Percentiles rank a stretch among this genome's conserved stretches.
These are phyloP conservation scores for Yamagishiella unicocca DNA, from an alignment of 139 green algal species.

Conservation along the genomic window DNA sequence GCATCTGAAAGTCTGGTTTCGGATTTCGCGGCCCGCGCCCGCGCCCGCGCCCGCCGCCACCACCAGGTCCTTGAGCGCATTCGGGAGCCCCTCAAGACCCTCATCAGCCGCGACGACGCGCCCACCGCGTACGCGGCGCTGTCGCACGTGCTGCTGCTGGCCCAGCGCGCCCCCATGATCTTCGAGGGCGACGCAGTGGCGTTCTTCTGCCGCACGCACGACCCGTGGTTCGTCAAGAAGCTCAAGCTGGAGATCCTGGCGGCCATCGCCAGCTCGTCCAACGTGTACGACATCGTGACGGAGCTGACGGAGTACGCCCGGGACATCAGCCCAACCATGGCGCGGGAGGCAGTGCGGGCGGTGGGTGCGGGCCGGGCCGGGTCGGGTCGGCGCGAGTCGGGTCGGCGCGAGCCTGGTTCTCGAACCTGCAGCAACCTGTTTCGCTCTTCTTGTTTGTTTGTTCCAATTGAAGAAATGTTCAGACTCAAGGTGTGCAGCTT, in stretches of 20 bases:
- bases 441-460: too few relatives aligned
- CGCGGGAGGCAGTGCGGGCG: slow-evolving; percentile 79
- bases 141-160: slow-evolving; percentile 90
- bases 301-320: slow-evolving; percentile 87
- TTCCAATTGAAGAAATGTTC: too few relatives aligned
- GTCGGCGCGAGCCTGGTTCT: too few relatives aligned
- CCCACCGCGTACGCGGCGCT: slow-evolving; percentile 90
- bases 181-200: slow-evolving; percentile 83
- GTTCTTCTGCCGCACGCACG: slow-evolving; percentile 94
- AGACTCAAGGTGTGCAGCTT: too few relatives aligned
- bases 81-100: slow-evolving; percentile 91
- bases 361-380: slow-evolving; percentile 64
- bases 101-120: slow-evolving; percentile 80
- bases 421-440: too few relatives aligned
- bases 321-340: slow-evolving; percentile 81
- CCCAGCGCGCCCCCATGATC: slow-evolving; percentile 80
- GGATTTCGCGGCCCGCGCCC: too few relatives aligned
- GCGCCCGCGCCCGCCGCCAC: too few relatives aligned
- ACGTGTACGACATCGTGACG: slow-evolving; percentile 95
- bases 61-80: slow-evolving; percentile 96
- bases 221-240: slow-evolving; percentile 92
- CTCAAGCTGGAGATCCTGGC: slow-evolving; percentile 95
- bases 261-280: slow-evolving; percentile 83
- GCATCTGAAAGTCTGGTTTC: too few relatives aligned
- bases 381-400: too few relatives aligned